These are phyloP conservation scores for Dryas drummondii DNA, from an alignment of 306 rosid genomes.

Conservation along the genomic window DNA sequence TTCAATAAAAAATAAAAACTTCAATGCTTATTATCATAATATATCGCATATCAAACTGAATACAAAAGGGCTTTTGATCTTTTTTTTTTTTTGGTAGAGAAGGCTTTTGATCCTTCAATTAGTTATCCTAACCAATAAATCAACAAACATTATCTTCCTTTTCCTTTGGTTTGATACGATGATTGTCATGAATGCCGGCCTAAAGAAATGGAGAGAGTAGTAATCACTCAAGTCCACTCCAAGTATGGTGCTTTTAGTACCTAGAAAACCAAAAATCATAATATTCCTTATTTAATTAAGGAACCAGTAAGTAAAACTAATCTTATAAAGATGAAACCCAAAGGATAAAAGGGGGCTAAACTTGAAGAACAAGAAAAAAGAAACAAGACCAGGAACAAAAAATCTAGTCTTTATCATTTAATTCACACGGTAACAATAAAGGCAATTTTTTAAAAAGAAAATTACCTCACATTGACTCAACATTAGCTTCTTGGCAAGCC, in stretches of 20 bases:
- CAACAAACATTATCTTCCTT: not conserved
- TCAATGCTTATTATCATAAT: not conserved
- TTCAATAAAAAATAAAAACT: not conserved
- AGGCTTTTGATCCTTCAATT: not conserved
- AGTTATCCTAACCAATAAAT: not conserved
- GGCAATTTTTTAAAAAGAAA: not conserved
- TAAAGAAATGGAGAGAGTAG: not conserved
- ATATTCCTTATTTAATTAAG: too few species aligned
- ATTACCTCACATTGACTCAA: slow-evolving; percentile 32
- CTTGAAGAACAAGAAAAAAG: not conserved
- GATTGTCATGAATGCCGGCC: not conserved
- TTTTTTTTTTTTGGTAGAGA: not conserved
- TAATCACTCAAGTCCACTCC: not conserved
- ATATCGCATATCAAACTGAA: not conserved
- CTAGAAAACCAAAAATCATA: too few species aligned
- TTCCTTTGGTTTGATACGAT: not conserved
- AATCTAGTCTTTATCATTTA: not conserved
- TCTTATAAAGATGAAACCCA: too few species aligned
- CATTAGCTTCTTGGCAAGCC: slow-evolving; percentile 9
- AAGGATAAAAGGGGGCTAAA: too few species aligned
- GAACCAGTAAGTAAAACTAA: too few species aligned
- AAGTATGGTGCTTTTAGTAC: not conserved
- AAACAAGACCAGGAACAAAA: not conserved
- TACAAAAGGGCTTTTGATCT: not conserved
- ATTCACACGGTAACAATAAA: not conserved